Evolutionary conservation across 257 asterid species (phyloP), one percentile per base, ranked within the genome.

Genomic region (Solanum bulbocastanum): DNA sequence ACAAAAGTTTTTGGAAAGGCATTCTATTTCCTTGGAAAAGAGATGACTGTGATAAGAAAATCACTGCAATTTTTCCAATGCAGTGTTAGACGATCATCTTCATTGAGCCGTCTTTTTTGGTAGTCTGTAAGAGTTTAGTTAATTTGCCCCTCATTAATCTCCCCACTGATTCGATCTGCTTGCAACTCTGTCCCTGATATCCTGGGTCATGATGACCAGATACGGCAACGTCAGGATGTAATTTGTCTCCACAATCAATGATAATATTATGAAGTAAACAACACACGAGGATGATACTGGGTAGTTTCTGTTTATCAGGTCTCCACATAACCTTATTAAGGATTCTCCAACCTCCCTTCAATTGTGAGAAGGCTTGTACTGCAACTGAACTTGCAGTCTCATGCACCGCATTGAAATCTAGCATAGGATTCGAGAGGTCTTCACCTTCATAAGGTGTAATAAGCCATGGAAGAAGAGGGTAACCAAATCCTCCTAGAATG

Each of bases 261-360:
- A 96, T 91, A 39, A 97, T 95, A 87, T 97, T 97, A 88, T 95
- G 98, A 89, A 97, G 98, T 52, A 97, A 92, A 91, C 98, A 97
- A 90, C 99, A 97, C 3, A 97, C 98, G 81, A 97, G 86, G 88
- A 97, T 92, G 44, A 95, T 96, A 87, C 99, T 97, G 9, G 99
- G 99, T 6, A 97, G 93, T 86, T 97, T 97, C 92, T 92, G 86
- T 88, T 94, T 94, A 90, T 97, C 99, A 1, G 99, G 99, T 83
- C 99, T 89, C 99, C 99, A 95, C 99, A 97, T 96, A 32, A 97
- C 99, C 95, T 97, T 97, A 90, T 93, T 95, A 22, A 97, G 96
- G 78, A 96, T 97, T 92, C 99, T 95, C 99, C 99, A 96, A 52
- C 98, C 94, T 13, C 99, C 99, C 91, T 97, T 97, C 89, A 97